Conservation (phyloP, 1,284 basidiomycete species). For the Abortiporus biennis region DNA sequence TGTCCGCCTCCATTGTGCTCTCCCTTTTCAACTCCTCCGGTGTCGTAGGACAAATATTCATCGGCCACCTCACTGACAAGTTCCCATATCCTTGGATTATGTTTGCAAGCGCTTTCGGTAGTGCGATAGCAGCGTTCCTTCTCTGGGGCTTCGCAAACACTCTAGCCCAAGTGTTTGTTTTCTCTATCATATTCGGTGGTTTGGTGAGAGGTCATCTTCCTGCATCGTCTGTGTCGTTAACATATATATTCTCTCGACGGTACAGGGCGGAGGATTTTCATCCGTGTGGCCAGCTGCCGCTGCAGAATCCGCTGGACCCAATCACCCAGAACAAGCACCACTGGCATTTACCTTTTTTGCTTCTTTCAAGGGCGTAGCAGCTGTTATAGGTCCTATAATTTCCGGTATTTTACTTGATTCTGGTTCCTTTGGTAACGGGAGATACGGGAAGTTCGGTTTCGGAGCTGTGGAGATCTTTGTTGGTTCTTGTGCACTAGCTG, state of each 20-base stretch:
- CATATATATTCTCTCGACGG: background rate
- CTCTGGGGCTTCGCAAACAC: slow-evolving; percentile 23
- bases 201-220: slow-evolving; percentile 10
- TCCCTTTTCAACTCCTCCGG: slow-evolving; percentile 22
- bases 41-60: slow-evolving; percentile 20
- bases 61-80: slow-evolving; percentile 22
- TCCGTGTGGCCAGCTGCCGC: slow-evolving; percentile 21
- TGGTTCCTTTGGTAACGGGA: slow-evolving; percentile 11
- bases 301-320: slow-evolving; percentile 17
- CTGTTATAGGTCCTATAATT: slow-evolving; percentile 20
- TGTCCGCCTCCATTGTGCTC: slow-evolving; percentile 19
- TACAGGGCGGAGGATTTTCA: slow-evolving; percentile 22
- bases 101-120: slow-evolving; percentile 17
- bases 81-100: slow-evolving; percentile 23
- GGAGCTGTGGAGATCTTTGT: slow-evolving; percentile 24
- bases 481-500: slow-evolving; percentile 15
- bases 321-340: slow-evolving; percentile 18
- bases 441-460: slow-evolving; percentile 20
- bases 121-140: slow-evolving; percentile 21
- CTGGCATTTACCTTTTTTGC: slow-evolving; percentile 17
- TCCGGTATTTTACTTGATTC: slow-evolving; percentile 20
- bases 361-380: slow-evolving; percentile 19
- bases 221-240: background rate
- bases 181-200: slow-evolving; percentile 22
- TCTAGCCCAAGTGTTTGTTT: slow-evolving; percentile 18